Percentiles rank a stretch among this genome's conserved stretches.
These are phyloP conservation scores for Microsporum audouinii DNA, from an alignment of 2,329 filamentous ascomycete genomes.

Conservation along the genomic window DNA sequence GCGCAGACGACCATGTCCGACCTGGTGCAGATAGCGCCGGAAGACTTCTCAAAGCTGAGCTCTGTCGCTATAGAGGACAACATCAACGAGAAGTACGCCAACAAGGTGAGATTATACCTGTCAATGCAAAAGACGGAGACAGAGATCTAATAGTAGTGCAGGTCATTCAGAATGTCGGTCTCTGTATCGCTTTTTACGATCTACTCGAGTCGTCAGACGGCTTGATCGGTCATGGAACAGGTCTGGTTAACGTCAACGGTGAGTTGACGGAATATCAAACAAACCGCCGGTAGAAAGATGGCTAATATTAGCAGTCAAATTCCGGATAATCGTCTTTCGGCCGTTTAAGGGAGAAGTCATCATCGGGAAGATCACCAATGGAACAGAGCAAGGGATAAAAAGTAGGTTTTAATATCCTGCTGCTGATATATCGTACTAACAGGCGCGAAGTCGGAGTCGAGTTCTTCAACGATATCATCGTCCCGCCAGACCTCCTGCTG, in stretches of 20 bases:
- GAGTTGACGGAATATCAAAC: background rate
- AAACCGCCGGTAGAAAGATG: background rate
- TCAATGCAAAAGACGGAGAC: background rate
- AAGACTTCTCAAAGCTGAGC: conserved; percentile 73
- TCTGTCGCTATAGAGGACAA: conserved; percentile 84
- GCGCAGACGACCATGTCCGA: conserved; percentile 80
- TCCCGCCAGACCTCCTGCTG: conserved; percentile 62
- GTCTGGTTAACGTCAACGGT: conserved; percentile 91
- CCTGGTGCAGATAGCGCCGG: conserved; percentile 80
- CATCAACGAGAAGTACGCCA: conserved; percentile 93
- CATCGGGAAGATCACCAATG: conserved; percentile 67
- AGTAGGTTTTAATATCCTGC: conserved; percentile 33
- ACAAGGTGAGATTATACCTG: conserved; percentile 50
- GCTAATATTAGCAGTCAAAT: conserved; percentile 55
- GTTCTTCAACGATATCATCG: conserved; percentile 87
- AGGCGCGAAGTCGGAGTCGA: conserved; percentile 57
- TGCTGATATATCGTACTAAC: conserved; percentile 11
- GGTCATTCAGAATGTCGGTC: conserved; percentile 85
- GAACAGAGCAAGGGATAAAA: conserved; percentile 60
- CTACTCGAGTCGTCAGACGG: conserved; percentile 82
- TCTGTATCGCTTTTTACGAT: conserved; percentile 90
- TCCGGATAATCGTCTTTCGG: conserved; percentile 83
- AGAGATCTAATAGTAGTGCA: conserved; percentile 22
- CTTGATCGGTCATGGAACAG: conserved; percentile 82
- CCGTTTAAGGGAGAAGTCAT: conserved; percentile 94